Evolutionary conservation across 768 basidiomycete species (phyloP), one percentile per base, ranked within the genome.

Genomic region (Podaxis sp.): DNA sequence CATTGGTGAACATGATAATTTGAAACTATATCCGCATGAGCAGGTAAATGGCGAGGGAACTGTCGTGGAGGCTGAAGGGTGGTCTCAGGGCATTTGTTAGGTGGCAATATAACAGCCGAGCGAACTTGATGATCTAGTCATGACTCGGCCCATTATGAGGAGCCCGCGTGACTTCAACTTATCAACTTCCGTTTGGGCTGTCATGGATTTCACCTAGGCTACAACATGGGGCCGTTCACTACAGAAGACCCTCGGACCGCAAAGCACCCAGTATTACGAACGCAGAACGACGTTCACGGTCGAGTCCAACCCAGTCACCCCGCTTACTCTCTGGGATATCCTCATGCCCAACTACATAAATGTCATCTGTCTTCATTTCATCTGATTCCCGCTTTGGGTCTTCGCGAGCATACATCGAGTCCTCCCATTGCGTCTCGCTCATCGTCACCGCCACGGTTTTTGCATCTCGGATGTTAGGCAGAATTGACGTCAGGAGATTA

Each of bases 261-360:
- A 93, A 72, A 20, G 88, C 89, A 52, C 90, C 90, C 68, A 91
- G 85, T 60, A 93, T 91, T 69, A 91, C 73, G 75, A 85, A 93
- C 22, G 91, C 90, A 11, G 90, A 91, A 63, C 91, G 77, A 58
- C 88, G 82, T 70, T 94, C 91, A 70, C 91, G 83, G 68, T 92
- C 89, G 40, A 90, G 80, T 1, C 91, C 91, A 30, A 81, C 72
- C 91, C 92, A 94, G 68, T 93, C 91, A 1, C 86, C 85, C 62
- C 78, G 78, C 58, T 75, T 80, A 66, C 78, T 77, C 5, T 71
- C 73, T 3, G 80, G 75, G 7, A 81, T 74, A 51, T 84, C 85
- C 17, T 85, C 86, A 49, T 86, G 83, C 0, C 86, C 88, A 60
- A 76, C 82, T 3, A 82, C 84, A 68, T 86, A 91, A 8, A 91